Conservation (phyloP, 2,329 filamentous ascomycete genomes). For the Sclerotinia spermophila region DNA sequence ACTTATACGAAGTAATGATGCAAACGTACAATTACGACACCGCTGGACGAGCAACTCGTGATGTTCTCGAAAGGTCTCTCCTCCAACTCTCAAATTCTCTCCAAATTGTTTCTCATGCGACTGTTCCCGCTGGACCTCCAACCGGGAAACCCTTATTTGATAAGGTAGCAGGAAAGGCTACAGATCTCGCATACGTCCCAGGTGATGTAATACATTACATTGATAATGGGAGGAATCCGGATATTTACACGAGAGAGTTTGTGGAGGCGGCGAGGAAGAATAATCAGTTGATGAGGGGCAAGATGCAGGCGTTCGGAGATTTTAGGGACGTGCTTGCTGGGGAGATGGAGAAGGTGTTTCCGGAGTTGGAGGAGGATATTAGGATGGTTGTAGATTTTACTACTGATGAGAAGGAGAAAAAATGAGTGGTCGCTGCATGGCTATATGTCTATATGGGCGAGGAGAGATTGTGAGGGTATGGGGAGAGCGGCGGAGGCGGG, state of each 20-base stretch:
- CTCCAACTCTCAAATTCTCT: constrained; percentile 13
- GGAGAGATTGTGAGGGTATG: background rate
- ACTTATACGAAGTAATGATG: constrained; percentile 61
- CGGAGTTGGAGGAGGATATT: constrained; percentile 35
- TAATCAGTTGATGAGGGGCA: constrained; percentile 65
- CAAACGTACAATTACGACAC: constrained; percentile 60
- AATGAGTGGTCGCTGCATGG: background rate
- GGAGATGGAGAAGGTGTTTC: constrained; percentile 35
- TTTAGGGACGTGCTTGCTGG: constrained; percentile 60
- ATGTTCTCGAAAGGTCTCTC: constrained; percentile 48
- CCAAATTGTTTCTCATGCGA: constrained; percentile 28
- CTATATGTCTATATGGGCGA: background rate
- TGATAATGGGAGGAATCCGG: constrained; percentile 67
- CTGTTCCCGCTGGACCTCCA: constrained; percentile 31
- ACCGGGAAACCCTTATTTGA: constrained; percentile 33
- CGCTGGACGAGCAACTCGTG: constrained; percentile 45
- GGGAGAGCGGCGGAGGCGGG: background rate
- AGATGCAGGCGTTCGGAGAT: constrained; percentile 55
- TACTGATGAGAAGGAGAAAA: background rate
- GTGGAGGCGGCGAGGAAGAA: constrained; percentile 63
- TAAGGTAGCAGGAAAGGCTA: background rate
- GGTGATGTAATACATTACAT: constrained; percentile 65
- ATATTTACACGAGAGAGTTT: constrained; percentile 72
- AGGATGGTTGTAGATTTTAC: constrained; percentile 31
- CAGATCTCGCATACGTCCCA: constrained; percentile 51